phyloP scores from a whole-genome alignment of 2,329 filamentous ascomycete species.

The Madurella mycetomatis region DNA sequence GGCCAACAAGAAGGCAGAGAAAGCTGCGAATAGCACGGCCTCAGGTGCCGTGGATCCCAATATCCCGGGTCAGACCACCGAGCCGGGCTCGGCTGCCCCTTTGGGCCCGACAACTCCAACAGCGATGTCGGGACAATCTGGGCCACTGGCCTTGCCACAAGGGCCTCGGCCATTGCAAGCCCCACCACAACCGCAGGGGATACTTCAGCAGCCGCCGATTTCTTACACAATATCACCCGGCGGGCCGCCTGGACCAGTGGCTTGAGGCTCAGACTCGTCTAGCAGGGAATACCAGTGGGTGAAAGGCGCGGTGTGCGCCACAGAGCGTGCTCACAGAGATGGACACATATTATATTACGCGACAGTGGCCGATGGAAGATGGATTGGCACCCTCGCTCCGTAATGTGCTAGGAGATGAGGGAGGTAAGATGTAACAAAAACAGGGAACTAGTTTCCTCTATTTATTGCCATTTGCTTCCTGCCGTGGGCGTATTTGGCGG shows the following conservation, averaged over 20 bases:
- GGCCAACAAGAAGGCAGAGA: slow-evolving; percentile 27
- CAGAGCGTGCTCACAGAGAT: too few species aligned
- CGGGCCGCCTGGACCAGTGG: background rate
- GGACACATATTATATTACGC: too few species aligned
- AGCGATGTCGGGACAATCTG: slow-evolving; percentile 9
- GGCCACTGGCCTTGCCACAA: slow-evolving; percentile 15
- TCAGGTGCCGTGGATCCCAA: background rate
- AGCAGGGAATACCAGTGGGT: too few species aligned
- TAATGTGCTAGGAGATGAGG: too few species aligned
- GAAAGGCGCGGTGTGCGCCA: too few species aligned
- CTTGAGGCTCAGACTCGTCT: background rate
- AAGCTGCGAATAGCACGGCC: slow-evolving; percentile 6
- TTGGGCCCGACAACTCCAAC: slow-evolving; percentile 18
- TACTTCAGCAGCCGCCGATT: slow-evolving; percentile 10
- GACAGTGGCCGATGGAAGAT: too few species aligned
- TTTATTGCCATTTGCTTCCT: too few species aligned
- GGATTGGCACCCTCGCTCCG: too few species aligned
- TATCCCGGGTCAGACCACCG: slow-evolving; percentile 3
- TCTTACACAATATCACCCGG: slow-evolving; percentile 6
- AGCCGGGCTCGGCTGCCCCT: slow-evolving; percentile 13
- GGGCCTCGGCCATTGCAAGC: slow-evolving; percentile 1
- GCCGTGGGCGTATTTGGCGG: too few species aligned
- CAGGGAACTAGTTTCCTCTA: too few species aligned
- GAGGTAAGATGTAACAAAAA: too few species aligned
- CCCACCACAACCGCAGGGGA: background rate